Conservation (phyloP, 148 eudicot species). For the Amaranthus palmeri region DNA sequence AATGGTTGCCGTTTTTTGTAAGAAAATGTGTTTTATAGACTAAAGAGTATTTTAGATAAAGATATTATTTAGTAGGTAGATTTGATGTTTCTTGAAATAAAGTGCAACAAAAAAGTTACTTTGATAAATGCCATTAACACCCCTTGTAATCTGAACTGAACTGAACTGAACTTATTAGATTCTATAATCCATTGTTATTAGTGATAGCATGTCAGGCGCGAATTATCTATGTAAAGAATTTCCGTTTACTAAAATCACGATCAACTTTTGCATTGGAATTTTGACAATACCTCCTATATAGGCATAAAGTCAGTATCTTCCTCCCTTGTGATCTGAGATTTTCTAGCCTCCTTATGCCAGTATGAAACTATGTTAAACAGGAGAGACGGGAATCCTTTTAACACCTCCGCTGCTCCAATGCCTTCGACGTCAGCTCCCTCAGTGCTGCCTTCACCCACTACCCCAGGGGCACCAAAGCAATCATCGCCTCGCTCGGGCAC, state of each 20-base stretch:
- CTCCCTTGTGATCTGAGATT: background rate
- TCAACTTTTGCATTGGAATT: background rate
- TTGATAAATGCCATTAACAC: too few relatives aligned
- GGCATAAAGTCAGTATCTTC: background rate
- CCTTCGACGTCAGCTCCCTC: constrained; percentile 41
- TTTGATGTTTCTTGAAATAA: too few relatives aligned
- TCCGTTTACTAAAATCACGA: background rate
- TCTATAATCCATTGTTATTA: too few relatives aligned
- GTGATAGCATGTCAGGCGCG: background rate
- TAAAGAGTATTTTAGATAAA: too few relatives aligned
- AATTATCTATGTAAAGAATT: background rate
- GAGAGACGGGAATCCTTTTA: constrained; percentile 73
- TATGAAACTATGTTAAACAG: constrained; percentile 33
- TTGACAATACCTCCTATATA: background rate
- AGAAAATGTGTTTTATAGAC: too few relatives aligned
- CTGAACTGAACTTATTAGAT: too few relatives aligned
- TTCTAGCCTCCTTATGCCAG: constrained; percentile 1
- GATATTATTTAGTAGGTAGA: too few relatives aligned
- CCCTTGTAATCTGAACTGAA: too few relatives aligned
- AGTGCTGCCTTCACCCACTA: constrained; percentile 25
- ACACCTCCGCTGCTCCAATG: constrained; percentile 48
- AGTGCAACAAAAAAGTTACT: too few relatives aligned
- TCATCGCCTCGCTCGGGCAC: constrained; percentile 28
- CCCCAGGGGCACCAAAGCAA: constrained; percentile 22
- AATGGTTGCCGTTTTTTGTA: too few relatives aligned